phyloP scores from a whole-genome alignment of 176 grass and related monocot species.

The Guadua angustifolia region DNA sequence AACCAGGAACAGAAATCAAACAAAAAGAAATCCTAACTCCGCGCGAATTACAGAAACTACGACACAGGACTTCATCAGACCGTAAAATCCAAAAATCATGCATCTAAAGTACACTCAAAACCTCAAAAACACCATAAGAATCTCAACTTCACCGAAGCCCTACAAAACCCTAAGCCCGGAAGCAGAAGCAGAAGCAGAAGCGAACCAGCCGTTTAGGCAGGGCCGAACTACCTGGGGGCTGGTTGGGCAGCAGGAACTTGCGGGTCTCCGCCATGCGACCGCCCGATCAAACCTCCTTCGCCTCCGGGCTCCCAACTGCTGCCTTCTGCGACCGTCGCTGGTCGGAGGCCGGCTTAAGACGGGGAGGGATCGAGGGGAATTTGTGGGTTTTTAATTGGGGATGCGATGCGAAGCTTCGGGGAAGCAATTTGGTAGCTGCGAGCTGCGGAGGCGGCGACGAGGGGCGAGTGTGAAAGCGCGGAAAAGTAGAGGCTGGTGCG shows the following conservation, averaged over 20 bases:
- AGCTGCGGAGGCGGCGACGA: background rate
- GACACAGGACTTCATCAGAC: background rate
- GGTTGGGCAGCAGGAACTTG: conserved; percentile 39
- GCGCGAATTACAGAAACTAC: background rate
- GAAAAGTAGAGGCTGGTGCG: background rate
- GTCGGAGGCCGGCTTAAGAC: conserved; percentile 37
- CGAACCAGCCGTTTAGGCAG: no score
- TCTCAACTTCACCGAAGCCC: background rate
- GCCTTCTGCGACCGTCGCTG: background rate
- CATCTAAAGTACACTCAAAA: background rate
- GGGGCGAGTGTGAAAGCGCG: conserved; percentile 22
- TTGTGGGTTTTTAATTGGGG: background rate
- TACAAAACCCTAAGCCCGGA: background rate
- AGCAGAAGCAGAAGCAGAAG: background rate
- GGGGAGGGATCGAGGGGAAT: conserved; percentile 6
- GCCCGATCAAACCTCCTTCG: background rate
- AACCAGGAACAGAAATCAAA: background rate
- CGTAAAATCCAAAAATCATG: background rate
- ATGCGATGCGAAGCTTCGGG: conserved; percentile 33
- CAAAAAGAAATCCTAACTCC: background rate
- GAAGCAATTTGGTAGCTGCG: conserved; percentile 28
- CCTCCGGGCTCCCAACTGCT: background rate
- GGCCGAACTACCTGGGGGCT: conserved; percentile 38
- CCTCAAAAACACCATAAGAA: background rate
- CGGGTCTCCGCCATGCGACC: conserved; percentile 44